Conservation (phyloP, 2,329 filamentous ascomycete genomes). For the Arthroderma sp. region DNA sequence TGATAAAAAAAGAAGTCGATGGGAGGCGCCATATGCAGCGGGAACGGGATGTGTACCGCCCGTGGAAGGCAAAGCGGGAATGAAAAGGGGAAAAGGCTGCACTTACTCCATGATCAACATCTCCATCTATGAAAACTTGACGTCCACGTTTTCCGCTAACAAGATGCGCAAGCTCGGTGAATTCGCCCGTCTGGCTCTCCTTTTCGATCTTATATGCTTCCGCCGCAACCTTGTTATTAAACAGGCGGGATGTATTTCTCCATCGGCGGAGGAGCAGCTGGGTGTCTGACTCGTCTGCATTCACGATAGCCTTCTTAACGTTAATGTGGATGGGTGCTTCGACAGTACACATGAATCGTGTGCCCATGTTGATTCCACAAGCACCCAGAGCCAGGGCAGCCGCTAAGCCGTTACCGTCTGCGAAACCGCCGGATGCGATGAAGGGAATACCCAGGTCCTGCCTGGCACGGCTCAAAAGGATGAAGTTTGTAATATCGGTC, state of each 20-base stretch:
- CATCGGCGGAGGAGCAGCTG: conserved; percentile 76
- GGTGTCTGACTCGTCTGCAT: conserved; percentile 80
- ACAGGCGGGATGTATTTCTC: conserved; percentile 84
- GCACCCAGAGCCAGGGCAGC: conserved; percentile 83
- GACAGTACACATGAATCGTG: conserved; percentile 89
- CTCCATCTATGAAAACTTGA: conserved; percentile 84
- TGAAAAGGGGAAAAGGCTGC: not conserved
- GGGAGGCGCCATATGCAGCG: not conserved
- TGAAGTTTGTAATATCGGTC: conserved; percentile 43
- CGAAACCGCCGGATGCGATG: conserved; percentile 91
- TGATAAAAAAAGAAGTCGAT: not conserved
- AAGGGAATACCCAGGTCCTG: conserved; percentile 77
- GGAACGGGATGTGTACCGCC: not conserved
- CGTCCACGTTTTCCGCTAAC: conserved; percentile 85
- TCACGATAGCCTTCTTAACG: conserved; percentile 87
- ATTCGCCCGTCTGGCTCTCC: conserved; percentile 73
- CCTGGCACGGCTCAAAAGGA: conserved; percentile 66
- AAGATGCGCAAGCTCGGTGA: conserved; percentile 72
- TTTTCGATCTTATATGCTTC: conserved; percentile 72
- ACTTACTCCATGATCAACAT: conserved; percentile 77
- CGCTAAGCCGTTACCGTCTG: conserved; percentile 83
- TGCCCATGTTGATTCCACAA: conserved; percentile 96
- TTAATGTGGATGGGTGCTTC: conserved; percentile 87
- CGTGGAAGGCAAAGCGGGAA: not conserved
- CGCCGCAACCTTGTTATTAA: conserved; percentile 75